Evolutionary conservation across 179 eudicot genomes (phyloP), one percentile per base, ranked within the genome.

Genomic region (Vitellaria paradoxa): DNA sequence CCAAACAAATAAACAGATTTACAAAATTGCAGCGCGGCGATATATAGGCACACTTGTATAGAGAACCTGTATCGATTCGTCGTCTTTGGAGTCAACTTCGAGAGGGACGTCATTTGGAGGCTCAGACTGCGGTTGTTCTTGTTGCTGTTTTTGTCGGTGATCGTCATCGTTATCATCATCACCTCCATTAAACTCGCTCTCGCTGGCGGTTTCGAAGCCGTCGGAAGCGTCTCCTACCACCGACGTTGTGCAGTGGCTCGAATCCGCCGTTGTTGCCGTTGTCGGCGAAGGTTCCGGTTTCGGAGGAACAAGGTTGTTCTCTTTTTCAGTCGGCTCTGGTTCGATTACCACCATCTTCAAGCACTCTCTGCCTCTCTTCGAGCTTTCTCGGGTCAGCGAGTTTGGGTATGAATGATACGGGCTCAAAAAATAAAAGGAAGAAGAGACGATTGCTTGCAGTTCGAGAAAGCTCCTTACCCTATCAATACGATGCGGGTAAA

Each of bases 121-220:
- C 72, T 15, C 78, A 73, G 68, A 73, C 10, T 57, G 76, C 14
- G 57, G 59, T 17, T 2, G 68, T 17, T 71, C 47, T 17, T 55
- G 61, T 9, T 26, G 49, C 5, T 26, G 49, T 55, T 55, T 62
- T 20, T 55, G 42, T 15, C 55, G 55, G 7, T 71, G 47, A 17
- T 71, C 47, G 17, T 40, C 24, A 12, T 71, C 63, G 14, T 67
- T 65, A 55, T 79, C 50, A 55, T 79, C 50, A 24, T 73, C 80
- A 4, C 42, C 74, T 9, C 81, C 84, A 26, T 79, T 83, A n/a
- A 76, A 70, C 20, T 81, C 87, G 42, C 87, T 87, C n/a, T 91
- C 97, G 65, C 93, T 90, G 70, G 93, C 92, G 20, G 94, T 88
- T 77, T 89, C 91, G 81, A 81, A 89, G 57, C 89, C 93, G 11